A percentile compares a stretch with the other conserved stretches of the same genome.
Conservation (phyloP, 441 rosid genomes). For the Mallotus repandus region DNA sequence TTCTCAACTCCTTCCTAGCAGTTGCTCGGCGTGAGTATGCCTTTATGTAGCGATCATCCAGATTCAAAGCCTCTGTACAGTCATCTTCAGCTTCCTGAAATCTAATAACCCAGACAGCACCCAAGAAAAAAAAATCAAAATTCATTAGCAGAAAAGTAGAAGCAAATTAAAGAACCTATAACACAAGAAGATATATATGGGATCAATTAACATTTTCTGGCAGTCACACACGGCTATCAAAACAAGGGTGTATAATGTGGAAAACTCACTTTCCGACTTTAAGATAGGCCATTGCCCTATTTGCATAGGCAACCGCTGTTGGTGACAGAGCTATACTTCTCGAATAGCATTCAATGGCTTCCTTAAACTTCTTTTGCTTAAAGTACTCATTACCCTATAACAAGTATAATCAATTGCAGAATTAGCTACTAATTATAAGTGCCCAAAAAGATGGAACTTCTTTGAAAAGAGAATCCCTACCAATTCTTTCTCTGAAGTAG, state of each 20-base stretch:
- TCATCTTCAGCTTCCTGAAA: slow-evolving; percentile 86
- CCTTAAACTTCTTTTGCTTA: slow-evolving; percentile 80
- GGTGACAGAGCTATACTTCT: slow-evolving; percentile 89
- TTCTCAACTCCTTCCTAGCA: slow-evolving; percentile 75
- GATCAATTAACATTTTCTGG: no score
- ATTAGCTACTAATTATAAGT: slow-evolving; percentile 4
- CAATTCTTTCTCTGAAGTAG: slow-evolving; percentile 85
- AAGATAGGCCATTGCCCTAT: slow-evolving; percentile 94
- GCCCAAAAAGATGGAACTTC: not conserved
- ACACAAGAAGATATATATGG: no score
- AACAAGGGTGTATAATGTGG: not conserved
- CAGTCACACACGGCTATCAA: no score
- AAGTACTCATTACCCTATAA: slow-evolving; percentile 83
- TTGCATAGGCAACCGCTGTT: slow-evolving; percentile 83
- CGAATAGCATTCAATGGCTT: slow-evolving; percentile 86
- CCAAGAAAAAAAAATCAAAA: no score
- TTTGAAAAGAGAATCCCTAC: slow-evolving; percentile 32
- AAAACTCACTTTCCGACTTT: slow-evolving; percentile 62
- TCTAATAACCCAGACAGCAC: slow-evolving; percentile 29
- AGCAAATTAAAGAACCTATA: not conserved
- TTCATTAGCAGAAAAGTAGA: not conserved
- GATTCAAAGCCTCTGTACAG: slow-evolving; percentile 87
- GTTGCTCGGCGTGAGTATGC: slow-evolving; percentile 94
- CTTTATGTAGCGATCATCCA: slow-evolving; percentile 85
- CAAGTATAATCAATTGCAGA: not conserved